Evolutionary conservation across 768 basidiomycete species (phyloP).

Genomic region (Calocybe gangraenosa): DNA sequence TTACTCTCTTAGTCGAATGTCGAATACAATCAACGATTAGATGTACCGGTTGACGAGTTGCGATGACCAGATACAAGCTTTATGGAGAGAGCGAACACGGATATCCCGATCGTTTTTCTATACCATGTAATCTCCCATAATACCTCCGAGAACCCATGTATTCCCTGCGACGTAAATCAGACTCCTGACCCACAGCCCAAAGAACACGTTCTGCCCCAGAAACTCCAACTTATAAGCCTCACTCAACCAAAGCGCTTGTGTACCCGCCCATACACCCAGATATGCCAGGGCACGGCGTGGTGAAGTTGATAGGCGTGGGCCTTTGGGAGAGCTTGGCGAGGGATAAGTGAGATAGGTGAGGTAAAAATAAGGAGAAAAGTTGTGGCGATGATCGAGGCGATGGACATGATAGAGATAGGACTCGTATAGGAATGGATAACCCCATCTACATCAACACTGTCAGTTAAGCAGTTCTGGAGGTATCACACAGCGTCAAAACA

Average conservation of each 20-base stretch:
- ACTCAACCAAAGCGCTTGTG: constrained; percentile 86
- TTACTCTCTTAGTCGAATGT: constrained; percentile 27
- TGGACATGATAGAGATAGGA: constrained; percentile 91
- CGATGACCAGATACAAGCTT: background rate
- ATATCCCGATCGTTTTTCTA: background rate
- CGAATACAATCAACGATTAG: background rate
- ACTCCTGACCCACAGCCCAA: constrained; percentile 74
- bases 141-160: constrained; percentile 68
- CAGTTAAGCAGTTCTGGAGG: constrained; percentile 3
- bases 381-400: constrained; percentile 94
- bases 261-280: constrained; percentile 62
- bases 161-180: constrained; percentile 73
- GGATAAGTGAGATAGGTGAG: constrained; percentile 88
- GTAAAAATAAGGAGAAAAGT: constrained; percentile 98
- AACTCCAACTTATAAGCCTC: constrained; percentile 92
- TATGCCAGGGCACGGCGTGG: constrained; percentile 34
- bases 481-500: background rate
- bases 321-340: constrained; percentile 84
- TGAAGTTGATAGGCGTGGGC: constrained; percentile 59
- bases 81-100: background rate
- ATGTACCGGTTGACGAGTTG: background rate
- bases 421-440: constrained; percentile 85
- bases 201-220: constrained; percentile 68
- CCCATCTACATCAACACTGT: constrained; percentile 65
- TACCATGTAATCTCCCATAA: constrained; percentile 39